Conservation (phyloP, 768 basidiomycete species). For the Lentinus tigrinus region DNA sequence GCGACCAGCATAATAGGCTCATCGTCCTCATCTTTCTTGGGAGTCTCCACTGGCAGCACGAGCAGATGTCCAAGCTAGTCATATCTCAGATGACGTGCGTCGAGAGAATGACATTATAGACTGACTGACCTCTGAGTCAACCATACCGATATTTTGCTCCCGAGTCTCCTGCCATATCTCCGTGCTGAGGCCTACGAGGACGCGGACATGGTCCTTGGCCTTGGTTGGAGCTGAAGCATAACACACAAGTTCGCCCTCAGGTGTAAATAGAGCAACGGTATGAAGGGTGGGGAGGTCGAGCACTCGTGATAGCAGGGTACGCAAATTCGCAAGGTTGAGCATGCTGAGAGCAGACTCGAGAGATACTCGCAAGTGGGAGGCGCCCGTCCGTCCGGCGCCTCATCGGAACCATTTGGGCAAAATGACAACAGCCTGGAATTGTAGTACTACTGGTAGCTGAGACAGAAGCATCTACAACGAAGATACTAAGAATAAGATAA, state of each 20-base stretch:
- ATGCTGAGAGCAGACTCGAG: constrained; percentile 37
- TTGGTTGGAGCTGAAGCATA: constrained; percentile 54
- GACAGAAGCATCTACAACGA: constrained; percentile 1
- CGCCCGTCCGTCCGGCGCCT: too few relatives aligned
- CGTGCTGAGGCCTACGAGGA: constrained; percentile 67
- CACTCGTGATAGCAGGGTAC: constrained; percentile 61
- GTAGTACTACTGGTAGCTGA: too few relatives aligned
- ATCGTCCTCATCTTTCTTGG: constrained; percentile 24
- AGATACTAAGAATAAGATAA: constrained; percentile 16
- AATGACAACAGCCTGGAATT: too few relatives aligned
- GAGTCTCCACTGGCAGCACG: constrained; percentile 61
- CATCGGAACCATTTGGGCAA: too few relatives aligned
- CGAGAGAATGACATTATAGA: background rate
- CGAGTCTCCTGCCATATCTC: constrained; percentile 80
- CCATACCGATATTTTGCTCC: constrained; percentile 66
- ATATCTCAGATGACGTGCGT: background rate
- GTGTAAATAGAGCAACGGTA: constrained; percentile 69
- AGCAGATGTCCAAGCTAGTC: constrained; percentile 67
- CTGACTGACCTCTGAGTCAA: constrained; percentile 70
- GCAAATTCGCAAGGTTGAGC: constrained; percentile 69
- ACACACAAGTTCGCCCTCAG: constrained; percentile 73
- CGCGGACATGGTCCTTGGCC: constrained; percentile 71
- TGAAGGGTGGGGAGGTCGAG: constrained; percentile 62
- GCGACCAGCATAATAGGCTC: constrained; percentile 69
- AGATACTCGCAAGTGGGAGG: background rate